Evolutionary conservation across 768 basidiomycete species (phyloP).

Genomic region (Serendipita sp.): DNA sequence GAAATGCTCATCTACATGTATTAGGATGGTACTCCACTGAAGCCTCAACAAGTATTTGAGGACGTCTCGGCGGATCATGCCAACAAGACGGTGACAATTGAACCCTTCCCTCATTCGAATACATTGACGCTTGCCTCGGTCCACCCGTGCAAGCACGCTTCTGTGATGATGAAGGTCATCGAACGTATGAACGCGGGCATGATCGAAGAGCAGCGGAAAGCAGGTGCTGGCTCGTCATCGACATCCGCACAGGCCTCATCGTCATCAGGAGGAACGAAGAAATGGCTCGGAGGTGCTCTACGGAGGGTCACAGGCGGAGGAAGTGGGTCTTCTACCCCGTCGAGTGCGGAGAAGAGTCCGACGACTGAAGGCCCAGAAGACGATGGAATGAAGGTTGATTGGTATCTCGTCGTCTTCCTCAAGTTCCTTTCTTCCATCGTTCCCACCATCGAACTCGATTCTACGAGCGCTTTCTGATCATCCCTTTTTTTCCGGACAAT

Average conservation of each 20-base stretch:
- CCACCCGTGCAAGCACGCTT: constrained; percentile 96
- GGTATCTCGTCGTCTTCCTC: constrained; percentile 95
- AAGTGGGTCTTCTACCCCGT: constrained; percentile 32
- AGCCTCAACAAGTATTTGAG: constrained; percentile 84
- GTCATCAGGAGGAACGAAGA: constrained; percentile 46
- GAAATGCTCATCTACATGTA: not conserved
- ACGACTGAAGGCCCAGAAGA: constrained; percentile 28
- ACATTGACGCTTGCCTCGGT: constrained; percentile 81
- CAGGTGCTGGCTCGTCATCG: constrained; percentile 28
- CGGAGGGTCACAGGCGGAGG: constrained; percentile 44
- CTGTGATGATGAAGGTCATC: constrained; percentile 99
- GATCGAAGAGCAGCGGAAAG: constrained; percentile 63
- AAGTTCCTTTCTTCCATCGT: constrained; percentile 98
- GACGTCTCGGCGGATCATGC: constrained; percentile 96
- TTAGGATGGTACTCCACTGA: constrained; percentile 77
- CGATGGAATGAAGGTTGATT: constrained; percentile 92
- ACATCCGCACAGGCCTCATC: constrained; percentile 19
- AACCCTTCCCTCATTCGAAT: constrained; percentile 87
- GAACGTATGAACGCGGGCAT: constrained; percentile 92
- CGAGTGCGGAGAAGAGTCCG: constrained; percentile 18
- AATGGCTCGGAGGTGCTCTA: constrained; percentile 52
- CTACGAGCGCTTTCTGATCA: constrained; percentile 43
- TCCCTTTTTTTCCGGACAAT: not conserved
- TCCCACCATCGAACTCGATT: constrained; percentile 96
- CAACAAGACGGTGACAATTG: constrained; percentile 96